A percentile compares a stretch with the other conserved stretches of the same genome.
These are phyloP conservation scores for Casuarina glauca DNA, from an alignment of 306 rosid species.

Conservation along the genomic window DNA sequence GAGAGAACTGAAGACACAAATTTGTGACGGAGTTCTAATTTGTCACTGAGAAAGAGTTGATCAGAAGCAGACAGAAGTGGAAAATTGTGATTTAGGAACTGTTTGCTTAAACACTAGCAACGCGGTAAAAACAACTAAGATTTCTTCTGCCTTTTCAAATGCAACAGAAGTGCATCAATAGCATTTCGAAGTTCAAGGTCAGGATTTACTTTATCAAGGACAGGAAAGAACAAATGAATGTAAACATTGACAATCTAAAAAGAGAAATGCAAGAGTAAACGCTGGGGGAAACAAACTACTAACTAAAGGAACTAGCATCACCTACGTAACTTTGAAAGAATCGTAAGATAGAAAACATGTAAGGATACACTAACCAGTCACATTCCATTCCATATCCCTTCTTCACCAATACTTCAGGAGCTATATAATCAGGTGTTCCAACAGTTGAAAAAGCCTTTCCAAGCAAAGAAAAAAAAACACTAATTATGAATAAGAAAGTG, in stretches of 20 bases:
- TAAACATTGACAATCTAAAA: background rate
- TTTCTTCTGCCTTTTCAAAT: background rate
- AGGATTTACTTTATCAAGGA: background rate
- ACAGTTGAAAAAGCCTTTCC: constrained; percentile 96
- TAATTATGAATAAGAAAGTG: constrained; percentile 29
- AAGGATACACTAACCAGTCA: constrained; percentile 76
- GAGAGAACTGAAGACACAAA: background rate
- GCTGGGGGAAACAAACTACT: background rate
- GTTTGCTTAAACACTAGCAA: background rate
- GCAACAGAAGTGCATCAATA: background rate
- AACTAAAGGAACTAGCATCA: background rate
- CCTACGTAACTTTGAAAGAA: constrained; percentile 21
- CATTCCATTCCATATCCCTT: constrained; percentile 99
- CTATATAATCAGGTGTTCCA: constrained; percentile 98
- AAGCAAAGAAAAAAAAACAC: constrained; percentile 25
- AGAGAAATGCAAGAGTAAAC: background rate
- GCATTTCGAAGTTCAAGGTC: constrained; percentile 1
- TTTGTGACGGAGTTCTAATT: background rate
- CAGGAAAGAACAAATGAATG: background rate
- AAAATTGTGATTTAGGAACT: background rate
- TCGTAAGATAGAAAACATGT: constrained; percentile 22
- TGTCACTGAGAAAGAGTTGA: background rate
- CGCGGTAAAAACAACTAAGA: background rate
- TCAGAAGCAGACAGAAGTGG: background rate
- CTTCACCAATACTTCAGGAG: constrained; percentile 93